Evolutionary conservation across 495 filamentous ascomycete genomes (phyloP), one percentile per base, ranked within the genome.

Genomic region (Friedmanniomyces simplex): DNA sequence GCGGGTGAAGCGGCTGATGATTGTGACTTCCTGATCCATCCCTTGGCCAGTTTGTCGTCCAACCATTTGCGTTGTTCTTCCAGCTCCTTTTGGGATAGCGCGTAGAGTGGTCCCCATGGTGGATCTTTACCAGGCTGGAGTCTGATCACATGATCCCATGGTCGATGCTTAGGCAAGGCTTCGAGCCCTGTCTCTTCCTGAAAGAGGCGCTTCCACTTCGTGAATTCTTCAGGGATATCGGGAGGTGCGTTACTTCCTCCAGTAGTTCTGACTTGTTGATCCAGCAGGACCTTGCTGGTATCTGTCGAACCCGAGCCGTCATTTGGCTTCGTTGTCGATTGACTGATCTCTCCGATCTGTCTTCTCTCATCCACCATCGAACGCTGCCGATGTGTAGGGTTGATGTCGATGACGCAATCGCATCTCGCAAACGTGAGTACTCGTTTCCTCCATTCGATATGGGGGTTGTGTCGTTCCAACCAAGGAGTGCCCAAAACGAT

Each of bases 21-120:
- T 50, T 55, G 14, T 20, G 28, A 62, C 53, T 64, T 45, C 7
- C 63, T 57, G 21, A 66, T 58, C 39, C 66, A 69, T 55, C 65
- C 26, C 37, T 61, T 10, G 52, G 45, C 30, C 25, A 43, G 41
- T n/a, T n/a, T 67, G 24, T 34, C 28, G 28, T 32, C 28, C 28
- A 32, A 32, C 28, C 28, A 32, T 32, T 4, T 32, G 10, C 28
- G 28, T 32, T 32, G 28, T 32, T 32, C 28, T 4, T 32, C 28
- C 28, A 32, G 3, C 28, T 32, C 28, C 28, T 60, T 61, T 47
- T 61, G 26, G 11, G 42, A 65, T 50, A 66, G 18, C 50, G 22
- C 22, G 22, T 62, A 60, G 34, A 63, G 61, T 55, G 47, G 50
- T 50, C 26, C n/a, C 11, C 55, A 47, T 21, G 28, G 28, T 32